phyloP scores from a whole-genome alignment of 2,329 filamentous ascomycete species.

The Ceratocystis diversiconidia region DNA sequence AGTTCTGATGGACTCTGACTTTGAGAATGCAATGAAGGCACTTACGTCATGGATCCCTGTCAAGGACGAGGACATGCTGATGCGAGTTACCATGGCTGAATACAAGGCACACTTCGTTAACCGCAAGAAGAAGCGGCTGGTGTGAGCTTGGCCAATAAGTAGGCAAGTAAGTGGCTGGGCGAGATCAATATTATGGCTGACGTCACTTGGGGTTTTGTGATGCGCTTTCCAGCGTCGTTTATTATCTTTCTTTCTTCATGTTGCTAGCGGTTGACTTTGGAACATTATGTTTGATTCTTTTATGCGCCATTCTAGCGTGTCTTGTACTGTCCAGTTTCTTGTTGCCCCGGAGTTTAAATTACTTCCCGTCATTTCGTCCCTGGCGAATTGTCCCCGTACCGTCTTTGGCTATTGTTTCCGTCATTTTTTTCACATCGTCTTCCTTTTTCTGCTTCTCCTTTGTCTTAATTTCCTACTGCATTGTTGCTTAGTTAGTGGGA shows the following conservation, averaged over 20 bases:
- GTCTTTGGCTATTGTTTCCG: not conserved
- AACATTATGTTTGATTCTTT: not conserved
- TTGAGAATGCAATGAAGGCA: slow-evolving; percentile 96
- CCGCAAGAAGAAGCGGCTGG: slow-evolving; percentile 16
- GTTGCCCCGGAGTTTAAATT: not conserved
- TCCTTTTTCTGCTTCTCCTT: not conserved
- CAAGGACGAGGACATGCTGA: slow-evolving; percentile 83
- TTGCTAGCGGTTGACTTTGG: not conserved
- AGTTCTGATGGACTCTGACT: slow-evolving; percentile 81
- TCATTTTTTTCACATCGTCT: not conserved
- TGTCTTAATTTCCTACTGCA: not conserved
- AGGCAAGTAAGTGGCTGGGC: not conserved
- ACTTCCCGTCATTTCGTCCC: not conserved
- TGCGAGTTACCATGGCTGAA: slow-evolving; percentile 78
- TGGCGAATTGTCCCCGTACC: not conserved
- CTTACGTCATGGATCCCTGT: slow-evolving; percentile 88
- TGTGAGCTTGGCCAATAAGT: not conserved
- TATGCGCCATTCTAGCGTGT: not conserved
- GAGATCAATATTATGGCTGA: not conserved
- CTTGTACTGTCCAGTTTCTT: slow-evolving; percentile 9
- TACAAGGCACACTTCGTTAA: slow-evolving; percentile 42
- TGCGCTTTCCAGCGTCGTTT: not conserved
- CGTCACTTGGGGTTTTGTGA: not conserved
- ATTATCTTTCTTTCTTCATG: not conserved
- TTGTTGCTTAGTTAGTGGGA: not conserved